phyloP scores from a whole-genome alignment of 305 asterid species.

The Solanum hybrid region DNA sequence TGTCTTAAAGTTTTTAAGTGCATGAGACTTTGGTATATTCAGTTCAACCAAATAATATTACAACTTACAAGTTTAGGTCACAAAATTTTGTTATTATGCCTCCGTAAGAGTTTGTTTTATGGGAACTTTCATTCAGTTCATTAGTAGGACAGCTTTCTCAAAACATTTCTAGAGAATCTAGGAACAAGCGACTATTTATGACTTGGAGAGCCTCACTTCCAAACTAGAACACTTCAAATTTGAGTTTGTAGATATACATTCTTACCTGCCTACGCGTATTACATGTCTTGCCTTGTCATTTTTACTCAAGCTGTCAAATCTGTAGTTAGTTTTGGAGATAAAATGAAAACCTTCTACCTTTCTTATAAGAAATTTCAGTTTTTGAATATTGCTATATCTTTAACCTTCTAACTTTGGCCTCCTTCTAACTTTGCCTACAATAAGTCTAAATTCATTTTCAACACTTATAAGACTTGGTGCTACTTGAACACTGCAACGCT shows the following conservation, averaged over 20 bases:
- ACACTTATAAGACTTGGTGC: not conserved
- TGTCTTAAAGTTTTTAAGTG: not conserved
- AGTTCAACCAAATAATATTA: not conserved
- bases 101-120: not conserved
- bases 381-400: not conserved
- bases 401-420: not conserved
- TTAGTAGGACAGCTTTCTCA: not conserved
- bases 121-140: not conserved
- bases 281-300: not conserved
- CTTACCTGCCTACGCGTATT: not conserved
- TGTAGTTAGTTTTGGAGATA: not conserved
- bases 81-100: not conserved
- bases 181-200: not conserved
- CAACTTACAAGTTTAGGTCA: not conserved
- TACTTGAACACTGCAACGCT: not conserved
- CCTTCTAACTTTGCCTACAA: not conserved
- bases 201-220: not conserved
- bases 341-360: not conserved
- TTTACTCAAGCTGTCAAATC: not conserved
- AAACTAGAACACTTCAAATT: not conserved
- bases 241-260: not conserved
- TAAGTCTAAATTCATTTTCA: not conserved
- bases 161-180: not conserved
- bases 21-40: not conserved
- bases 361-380: not conserved